Evolutionary conservation across 352 stramenopile genomes (phyloP), one percentile per base, ranked within the genome.

Genomic region (Globisporangium cederbergense): DNA sequence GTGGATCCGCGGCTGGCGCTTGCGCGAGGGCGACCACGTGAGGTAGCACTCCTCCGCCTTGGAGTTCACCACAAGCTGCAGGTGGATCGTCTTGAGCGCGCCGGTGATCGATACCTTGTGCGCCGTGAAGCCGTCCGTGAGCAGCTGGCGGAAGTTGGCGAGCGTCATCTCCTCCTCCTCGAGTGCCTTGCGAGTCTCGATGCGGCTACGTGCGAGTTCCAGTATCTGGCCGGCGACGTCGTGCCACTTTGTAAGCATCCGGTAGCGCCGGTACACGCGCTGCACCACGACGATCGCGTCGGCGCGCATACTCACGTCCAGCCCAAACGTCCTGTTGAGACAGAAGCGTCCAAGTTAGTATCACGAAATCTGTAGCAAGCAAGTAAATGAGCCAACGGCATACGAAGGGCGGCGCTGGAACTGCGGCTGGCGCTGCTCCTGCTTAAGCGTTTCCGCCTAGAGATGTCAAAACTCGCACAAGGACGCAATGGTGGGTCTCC

Each of bases 91-190:
- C 72, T 93, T 91, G 58, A 91, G 71, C 32, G 65, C 65, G 2
- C 82, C 84, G 2, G 71, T 80, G 63, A 90, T 87, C n/a, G 74
- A 86, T 11, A 91, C 84, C 51, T 90, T 93, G 65, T 79, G 77
- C 0, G 81, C 82, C 4, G 80, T 80, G 62, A 91, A 88, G 6
- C 82, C 82, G 9, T 67, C 58, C 0, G 64, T 34, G 42, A 93
- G 64, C 66, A 90, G 71, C 28, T 77, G 45, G 10, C 80, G 75
- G 62, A 90, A 90, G 32, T 75, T 84, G 1, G 43, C 61, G 13
- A 86, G 70, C 65, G 79, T 83, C 4, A 80, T 62, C 28, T 81
- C 72, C 58, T 86, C 69, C 36, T 85, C 67, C 11, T 76, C 66
- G 10, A 62, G 32, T 2, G 50, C 66, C 8, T 58, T 60, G 40